Evolutionary conservation across 495 filamentous ascomycete species (phyloP), one percentile per base, ranked within the genome.

Genomic region (Xylaria bambusicola): DNA sequence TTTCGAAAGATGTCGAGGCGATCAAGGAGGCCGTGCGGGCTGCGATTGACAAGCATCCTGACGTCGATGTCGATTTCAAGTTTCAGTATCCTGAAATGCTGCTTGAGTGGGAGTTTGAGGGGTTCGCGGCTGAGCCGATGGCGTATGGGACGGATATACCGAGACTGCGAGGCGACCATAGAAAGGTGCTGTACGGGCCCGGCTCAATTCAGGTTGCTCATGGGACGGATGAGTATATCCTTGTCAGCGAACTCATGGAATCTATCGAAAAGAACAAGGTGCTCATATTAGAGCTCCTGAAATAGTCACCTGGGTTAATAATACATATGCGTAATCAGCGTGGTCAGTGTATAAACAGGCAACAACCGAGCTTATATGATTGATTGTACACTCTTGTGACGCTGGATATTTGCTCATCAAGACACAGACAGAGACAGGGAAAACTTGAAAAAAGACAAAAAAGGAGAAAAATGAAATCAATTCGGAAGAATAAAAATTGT

Each of bases 61-160:
- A 66, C 4, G 77, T 91, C 13, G 77, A 79, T 41, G 68, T 88
- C 26, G 72, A 79, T 3, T 89, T 84, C 56, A 36, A 53, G 2
- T 68, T 66, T 8, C 75, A 77, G 1, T 90, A 90, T 56, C 70
- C 76, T 10, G 87, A 88, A 3, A 81, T 87, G 60, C 74, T 88
- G 63, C 72, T 89, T n/a, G 81, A 91, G 69, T 74, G 76, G 29
- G 86, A 91, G 66, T 79, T 92, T 21, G 75, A 83, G 24, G 71
- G 87, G 0, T 91, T 91, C 54, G 75, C 86, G 35, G 79, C 80
- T 1, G 80, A 79, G 12, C 82, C 86, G 1, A 87, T 88, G 23
- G 88, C 89, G 56, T 92, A 91, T 62, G 88, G 88, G 8, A 92
- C 88, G 38, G 88, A 92, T 72, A 82, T 91, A 26, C 87, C 88